Evolutionary conservation across 2,329 filamentous ascomycete genomes (phyloP), one percentile per base, ranked within the genome.

Genomic region (Colletotrichum chrysophilum): DNA sequence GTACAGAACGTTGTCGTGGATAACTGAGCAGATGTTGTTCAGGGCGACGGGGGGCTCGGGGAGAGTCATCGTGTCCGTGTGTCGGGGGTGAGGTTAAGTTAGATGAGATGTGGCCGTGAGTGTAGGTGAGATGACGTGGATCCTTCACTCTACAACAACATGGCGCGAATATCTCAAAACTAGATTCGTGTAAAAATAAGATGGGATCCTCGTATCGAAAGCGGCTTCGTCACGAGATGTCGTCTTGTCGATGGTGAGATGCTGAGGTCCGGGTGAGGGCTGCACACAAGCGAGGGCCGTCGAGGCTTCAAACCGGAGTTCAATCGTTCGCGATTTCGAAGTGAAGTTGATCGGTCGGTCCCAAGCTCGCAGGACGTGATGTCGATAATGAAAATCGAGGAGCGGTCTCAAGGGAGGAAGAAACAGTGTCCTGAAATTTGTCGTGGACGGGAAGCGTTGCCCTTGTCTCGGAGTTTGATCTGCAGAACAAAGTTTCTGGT

Each of bases 1-100:
- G 86, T 97, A 98, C 69, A 98, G 91, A 14, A 93, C 95, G 83
- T 96, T 93, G 82, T 96, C 89, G 87, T 95, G 89, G 77, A 98
- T 90, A 81, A 94, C 91, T 74, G 96, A 95, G 86, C 96, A 98
- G 81, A 95, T 93, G 84, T 93, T 92, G 83, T 92, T 91, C 83
- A 98, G 87, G 77, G 93, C 88, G 82, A 92, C 89, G 69, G 90
- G 87, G 68, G 96, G 95, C 81, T 92, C 86, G 65, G 95, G 95
- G 72, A 93, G 88, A 81, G 92, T 87, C 95, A 97, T 97, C 80
- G 76, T 74, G 64, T 66, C 48, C 52, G 62, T 64, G n/a, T 55
- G 28, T 67, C 21, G 32, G 26, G 16, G 24, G 36, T 43, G 61
- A 58, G 32, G 30, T 62, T 36, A n/a, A 13, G 34, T 65, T 9